Percentiles rank a stretch among this genome's conserved stretches.
Evolutionary conservation across 495 filamentous ascomycete species (phyloP).

Genomic region (Aspergillus wentii): DNA sequence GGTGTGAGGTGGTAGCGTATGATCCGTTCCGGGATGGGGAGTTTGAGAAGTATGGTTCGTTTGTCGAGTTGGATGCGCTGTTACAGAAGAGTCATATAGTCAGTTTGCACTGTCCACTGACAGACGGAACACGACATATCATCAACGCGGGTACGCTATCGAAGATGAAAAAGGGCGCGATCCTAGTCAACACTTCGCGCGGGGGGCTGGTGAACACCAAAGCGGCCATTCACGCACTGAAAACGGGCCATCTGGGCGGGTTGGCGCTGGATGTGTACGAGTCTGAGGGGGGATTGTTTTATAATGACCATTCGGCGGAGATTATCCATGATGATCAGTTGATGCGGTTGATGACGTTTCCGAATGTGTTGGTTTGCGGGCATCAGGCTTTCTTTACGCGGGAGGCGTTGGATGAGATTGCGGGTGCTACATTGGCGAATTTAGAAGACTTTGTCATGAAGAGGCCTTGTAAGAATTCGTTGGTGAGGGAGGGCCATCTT

Average conservation of each 20-base stretch:
- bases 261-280: constrained; percentile 84
- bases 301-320: constrained; percentile 59
- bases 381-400: constrained; percentile 69
- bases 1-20: constrained; percentile 54
- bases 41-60: constrained; percentile 45
- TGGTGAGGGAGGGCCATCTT: constrained; percentile 31
- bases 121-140: constrained; percentile 53
- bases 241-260: constrained; percentile 57
- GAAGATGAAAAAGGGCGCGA: constrained; percentile 53
- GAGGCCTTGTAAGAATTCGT: constrained; percentile 26
- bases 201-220: constrained; percentile 57
- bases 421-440: constrained; percentile 56
- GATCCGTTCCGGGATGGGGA: constrained; percentile 48
- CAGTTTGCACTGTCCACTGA: constrained; percentile 62
- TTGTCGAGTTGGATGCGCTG: constrained; percentile 50
- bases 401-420: constrained; percentile 61
- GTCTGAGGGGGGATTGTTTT: constrained; percentile 64
- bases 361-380: constrained; percentile 62
- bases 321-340: constrained; percentile 67
- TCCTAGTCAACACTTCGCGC: constrained; percentile 64
- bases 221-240: constrained; percentile 56
- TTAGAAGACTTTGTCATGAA: constrained; percentile 27
- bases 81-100: constrained; percentile 55
- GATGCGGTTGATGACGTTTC: constrained; percentile 65
- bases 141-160: constrained; percentile 50